Evolutionary conservation across 306 rosid species (phyloP).

Genomic region (Ceratonia siliqua): DNA sequence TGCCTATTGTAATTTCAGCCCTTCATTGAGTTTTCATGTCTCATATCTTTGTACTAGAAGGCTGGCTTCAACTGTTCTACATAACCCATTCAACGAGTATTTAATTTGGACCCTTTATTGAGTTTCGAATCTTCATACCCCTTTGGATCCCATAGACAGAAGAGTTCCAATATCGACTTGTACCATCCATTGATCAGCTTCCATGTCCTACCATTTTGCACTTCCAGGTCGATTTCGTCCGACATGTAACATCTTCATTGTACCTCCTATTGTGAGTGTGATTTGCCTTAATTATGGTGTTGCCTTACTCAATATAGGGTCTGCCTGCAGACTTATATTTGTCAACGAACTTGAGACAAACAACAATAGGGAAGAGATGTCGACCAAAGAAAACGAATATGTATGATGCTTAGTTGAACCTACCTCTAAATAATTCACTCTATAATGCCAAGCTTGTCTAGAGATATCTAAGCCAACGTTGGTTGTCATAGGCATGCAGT

Average conservation of each 20-base stretch:
- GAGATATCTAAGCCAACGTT: background rate
- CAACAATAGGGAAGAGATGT: background rate
- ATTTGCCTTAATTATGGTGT: background rate
- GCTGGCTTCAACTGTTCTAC: background rate
- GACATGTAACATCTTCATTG: background rate
- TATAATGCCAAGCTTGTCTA: background rate
- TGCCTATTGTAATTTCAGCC: background rate
- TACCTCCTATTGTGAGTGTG: background rate
- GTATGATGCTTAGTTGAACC: background rate
- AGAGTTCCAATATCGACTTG: background rate
- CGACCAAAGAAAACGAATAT: background rate
- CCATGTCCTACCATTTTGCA: conserved; percentile 23
- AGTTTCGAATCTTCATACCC: conserved; percentile 11
- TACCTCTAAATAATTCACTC: background rate
- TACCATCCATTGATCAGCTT: conserved; percentile 14
- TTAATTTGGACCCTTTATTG: background rate
- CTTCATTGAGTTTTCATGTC: conserved; percentile 24
- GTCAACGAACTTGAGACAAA: background rate
- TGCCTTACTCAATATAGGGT: background rate
- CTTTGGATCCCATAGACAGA: conserved; percentile 3
- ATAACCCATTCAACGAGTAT: conserved; percentile 9
- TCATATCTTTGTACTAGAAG: background rate
- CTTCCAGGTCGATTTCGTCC: background rate
- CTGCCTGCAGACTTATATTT: background rate
- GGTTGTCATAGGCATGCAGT: background rate